Evolutionary conservation across 1,284 basidiomycete genomes (phyloP), one percentile per base, ranked within the genome.

Genomic region (Rhodofomes roseus): DNA sequence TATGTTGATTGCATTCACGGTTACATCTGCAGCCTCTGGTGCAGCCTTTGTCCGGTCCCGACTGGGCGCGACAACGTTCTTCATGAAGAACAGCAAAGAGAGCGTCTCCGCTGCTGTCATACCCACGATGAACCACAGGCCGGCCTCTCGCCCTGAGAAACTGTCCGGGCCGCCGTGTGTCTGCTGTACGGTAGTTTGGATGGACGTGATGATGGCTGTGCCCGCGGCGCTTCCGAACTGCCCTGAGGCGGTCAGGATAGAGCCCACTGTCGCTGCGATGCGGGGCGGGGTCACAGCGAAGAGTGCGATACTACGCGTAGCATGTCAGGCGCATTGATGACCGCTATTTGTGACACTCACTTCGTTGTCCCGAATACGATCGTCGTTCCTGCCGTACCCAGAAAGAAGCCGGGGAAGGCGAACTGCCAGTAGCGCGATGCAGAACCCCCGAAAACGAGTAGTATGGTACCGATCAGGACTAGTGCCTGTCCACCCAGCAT

Each of bases 231-330:
- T 48, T 23, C 68, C 67, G n/a, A 64, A 43, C 58, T 70, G 68
- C 16, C 67, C 56, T n/a, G 63, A 64, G n/a, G 59, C 62, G 39
- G 61, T 69, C 56, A 71, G 66, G 3, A 68, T 61, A 1, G 70
- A 68, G 40, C 64, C 65, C 1, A 67, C 67, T n/a, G 63, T 62
- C 7, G 68, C 70, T 0, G 68, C 60, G 12, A 66, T 58, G 22
- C 53, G 55, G 4, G 64, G 40, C 7, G 68, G 69, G 1, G 69
- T 67, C 16, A 58, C 55, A 2, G 59, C 58, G 54, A 70, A 64
- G 29, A 70, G 56, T 1, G 64, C 66, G 43, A 70, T 65, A 51
- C 65, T 68, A 40, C 31, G 7, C 22, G 37, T 36, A 20, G 16
- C 8, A 20, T 40, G 23, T 41, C 8, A 39, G 50, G 12, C 22